Evolutionary conservation across 805 yeast genomes (phyloP), one percentile per base, ranked within the genome.

Genomic region (Ogataea nakhonphanomensis): DNA sequence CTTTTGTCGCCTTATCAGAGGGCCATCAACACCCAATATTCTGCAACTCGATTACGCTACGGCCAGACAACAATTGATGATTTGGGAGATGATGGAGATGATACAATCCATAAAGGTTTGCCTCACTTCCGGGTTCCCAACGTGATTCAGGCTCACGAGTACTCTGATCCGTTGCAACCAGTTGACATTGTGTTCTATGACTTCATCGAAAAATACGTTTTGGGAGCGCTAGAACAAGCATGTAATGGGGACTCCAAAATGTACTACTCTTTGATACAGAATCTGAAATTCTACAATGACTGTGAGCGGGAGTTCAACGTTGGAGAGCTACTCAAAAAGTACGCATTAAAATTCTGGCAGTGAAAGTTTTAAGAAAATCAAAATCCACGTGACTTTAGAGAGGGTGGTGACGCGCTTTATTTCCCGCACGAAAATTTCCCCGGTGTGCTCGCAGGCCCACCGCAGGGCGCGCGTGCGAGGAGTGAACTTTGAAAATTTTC

Each of bases 1-100:
- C 50, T 56, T 21, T 49, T 50, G 35, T 51, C 54, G 12, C 56
- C 59, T 24, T 41, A 50, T 23, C 65, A 59, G 33, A 35, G 47
- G 13, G 56, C 59, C 7, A 33, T 37, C 25, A 58, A 44, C 26
- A 31, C 30, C 1, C 26, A 42, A 25, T 10, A 33, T 7, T 23
- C 17, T 15, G 25, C 31, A 30, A 44, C 39, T 39, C 48, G 44
- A 5, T 44, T 52, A 22, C 50, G 78, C 1, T 77, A 76, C 45
- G 99, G 99, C 0, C 85, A 84, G 51, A 80, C 79, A 0, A 91
- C 99, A 0, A 53, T 62, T 33, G 99, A 93, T 57, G 98, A 91
- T 54, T 71, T 73, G 51, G 99, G 97, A 0, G 62, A 69, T 48
- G 79, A 80, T 46, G 99, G 99, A 15, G 99, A 93, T 58, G 98